Evolutionary conservation across 768 basidiomycete genomes (phyloP), one percentile per base, ranked within the genome.

Genomic region (Serendipita sp.): DNA sequence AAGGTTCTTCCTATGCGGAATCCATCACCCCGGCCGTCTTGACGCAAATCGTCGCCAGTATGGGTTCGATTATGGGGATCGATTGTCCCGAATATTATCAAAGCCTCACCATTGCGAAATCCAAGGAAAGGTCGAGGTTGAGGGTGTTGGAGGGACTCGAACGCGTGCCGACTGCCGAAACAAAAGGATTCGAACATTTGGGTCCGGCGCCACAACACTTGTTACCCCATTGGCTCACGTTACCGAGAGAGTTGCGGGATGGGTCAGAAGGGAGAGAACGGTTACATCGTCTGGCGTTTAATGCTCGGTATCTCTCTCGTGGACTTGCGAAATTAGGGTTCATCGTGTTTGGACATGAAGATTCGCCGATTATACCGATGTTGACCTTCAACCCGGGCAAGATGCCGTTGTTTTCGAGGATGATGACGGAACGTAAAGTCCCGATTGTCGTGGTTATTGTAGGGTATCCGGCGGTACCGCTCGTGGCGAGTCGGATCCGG

Each of bases 61-160:
- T 95, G 90, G 89, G 86, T 0, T 92, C 90, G 68, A 97, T 99
- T 76, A 97, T 97, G 93, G 95, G 95, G 34, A 74, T 92, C 66
- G 72, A 80, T 10, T 67, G 76, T 3, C 72, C 78, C 8, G 70
- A 63, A 58, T 48, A 53, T 51, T 35, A 32, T 53, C 2, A 41
- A n/a, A 3, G 35, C 56, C 56, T 60, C 32, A 2, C 2, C 7
- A 8, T 37, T 10, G 24, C 56, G 7, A 24, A 30, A 32, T 16
- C 11, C 11, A 18, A 51, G 30, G 18, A 18, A 2, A 5, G 2
- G 13, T 13, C 5, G 13, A 7, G 38, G 38, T 16, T 48, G 45
- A 1, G 64, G 24, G 16, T 54, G 45, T 16, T 41, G 38, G n/a
- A 53, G 48, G 48, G 32, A 7, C 10, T 37, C 4, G 28, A 30